phyloP scores from a whole-genome alignment of 73 alveolate genomes.

The Paramecium biaurelia region DNA sequence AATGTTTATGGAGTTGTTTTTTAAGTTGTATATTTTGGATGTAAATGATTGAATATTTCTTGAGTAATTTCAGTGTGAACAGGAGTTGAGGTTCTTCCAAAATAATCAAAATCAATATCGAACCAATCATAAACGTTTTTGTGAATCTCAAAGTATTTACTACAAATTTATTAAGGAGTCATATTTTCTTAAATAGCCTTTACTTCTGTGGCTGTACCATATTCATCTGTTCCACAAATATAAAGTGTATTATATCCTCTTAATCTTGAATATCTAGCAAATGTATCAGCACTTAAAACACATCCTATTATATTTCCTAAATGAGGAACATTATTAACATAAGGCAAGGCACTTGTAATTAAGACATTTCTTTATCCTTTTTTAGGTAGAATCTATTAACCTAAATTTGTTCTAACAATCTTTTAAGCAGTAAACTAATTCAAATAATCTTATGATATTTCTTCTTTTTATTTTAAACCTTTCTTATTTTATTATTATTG shows the following conservation, averaged over 20 bases:
- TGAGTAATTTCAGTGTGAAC: slow-evolving; percentile 89
- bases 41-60: slow-evolving; percentile 86
- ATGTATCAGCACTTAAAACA: slow-evolving; percentile 97
- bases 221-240: slow-evolving; percentile 98
- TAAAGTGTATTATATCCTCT: slow-evolving; percentile 95
- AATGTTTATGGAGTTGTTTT: slow-evolving; percentile 82
- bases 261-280: slow-evolving; percentile 93
- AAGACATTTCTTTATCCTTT: slow-evolving; percentile 84
- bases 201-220: slow-evolving; percentile 99
- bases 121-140: slow-evolving; percentile 95
- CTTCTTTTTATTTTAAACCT: neutral
- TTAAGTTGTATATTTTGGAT: slow-evolving; percentile 77
- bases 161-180: slow-evolving; percentile 94
- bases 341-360: slow-evolving; percentile 98
- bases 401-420: slow-evolving; percentile 32
- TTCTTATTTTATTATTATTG: neutral
- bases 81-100: slow-evolving; percentile 96
- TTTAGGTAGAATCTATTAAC: slow-evolving; percentile 66
- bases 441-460: slow-evolving; percentile 12
- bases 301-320: slow-evolving; percentile 98
- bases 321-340: slow-evolving; percentile 98
- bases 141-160: slow-evolving; percentile 86
- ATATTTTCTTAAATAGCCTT: slow-evolving; percentile 93
- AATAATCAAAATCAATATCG: slow-evolving; percentile 96
- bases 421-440: neutral